Base-by-base conservation (phyloP, 176 grass and related monocot genomes). In the Thalia dealbata region DNA sequence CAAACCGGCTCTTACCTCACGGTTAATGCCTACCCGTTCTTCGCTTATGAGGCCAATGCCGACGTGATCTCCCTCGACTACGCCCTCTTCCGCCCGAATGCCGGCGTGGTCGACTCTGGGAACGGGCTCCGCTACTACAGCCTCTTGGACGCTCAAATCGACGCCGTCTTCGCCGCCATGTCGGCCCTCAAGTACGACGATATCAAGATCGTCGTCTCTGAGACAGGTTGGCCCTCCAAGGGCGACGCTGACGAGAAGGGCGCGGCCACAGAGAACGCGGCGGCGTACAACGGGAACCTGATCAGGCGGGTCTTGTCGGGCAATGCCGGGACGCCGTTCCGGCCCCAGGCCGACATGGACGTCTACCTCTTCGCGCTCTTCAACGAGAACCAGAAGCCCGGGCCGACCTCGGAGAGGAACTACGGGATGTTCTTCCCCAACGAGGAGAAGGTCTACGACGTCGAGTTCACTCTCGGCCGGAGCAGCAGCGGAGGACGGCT, bases 361-460 rank as follows among this genome's bases (percentile, higher is more conserved):
- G 93, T 96, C 0, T 96, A 90, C 76, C 89, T 96, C 48, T 96
- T 96, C 72, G 93, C 85, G 12, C 89, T 96, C 16, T 96, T 96
- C 84, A 92, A 96, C 82, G 93, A 96, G 78, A 88, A 96, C 87
- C 89, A 92, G 83, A 96, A 96, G 76, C 82, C 84, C 18, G 93
- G 93, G 0, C 85, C 89, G 0, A 87, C 84, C 0, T 96, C 89
- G 0, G 93, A 96, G 48, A 79, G 89, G 10, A 96, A 96, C 81
- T 96, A 96, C 72, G 93, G 93, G 14, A 44, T 96, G 0, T 96
- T 96, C 83, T 96, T 90, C 81, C 93, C 93, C 0, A 81, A 79
- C 84, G 84, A 92, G 87, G 75, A 78, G 73, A 92, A 96, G 82
- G 93, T 92, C 13, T 96, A 96, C 81, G 89, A 92, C 78, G 76